phyloP scores from a whole-genome alignment of 441 rosid species.

The Populus hybrid region DNA sequence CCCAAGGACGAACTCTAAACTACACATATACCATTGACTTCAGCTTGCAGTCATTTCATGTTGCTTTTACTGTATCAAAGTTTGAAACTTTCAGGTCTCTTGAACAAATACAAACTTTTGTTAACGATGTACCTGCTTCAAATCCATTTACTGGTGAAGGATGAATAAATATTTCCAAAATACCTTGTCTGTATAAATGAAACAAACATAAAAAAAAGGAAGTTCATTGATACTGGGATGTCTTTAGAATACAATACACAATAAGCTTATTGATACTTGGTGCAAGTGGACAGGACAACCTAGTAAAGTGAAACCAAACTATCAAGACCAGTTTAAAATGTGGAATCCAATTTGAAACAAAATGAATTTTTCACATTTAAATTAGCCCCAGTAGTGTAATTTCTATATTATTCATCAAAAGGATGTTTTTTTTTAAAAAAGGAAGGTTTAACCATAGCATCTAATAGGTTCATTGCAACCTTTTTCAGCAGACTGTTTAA shows the following conservation, averaged over 20 bases:
- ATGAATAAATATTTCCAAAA: not conserved
- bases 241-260: not conserved
- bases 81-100: not conserved
- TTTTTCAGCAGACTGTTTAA: slow-evolving; percentile 59
- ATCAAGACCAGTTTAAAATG: not conserved
- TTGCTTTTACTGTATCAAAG: not conserved
- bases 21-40: not conserved
- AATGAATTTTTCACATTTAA: not conserved
- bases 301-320: not conserved
- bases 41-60: not conserved
- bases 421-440: no score
- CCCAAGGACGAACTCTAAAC: slow-evolving; percentile 71
- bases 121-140: not conserved
- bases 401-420: not conserved
- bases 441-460: slow-evolving; percentile 60
- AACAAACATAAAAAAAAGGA: not conserved
- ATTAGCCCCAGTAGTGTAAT: not conserved
- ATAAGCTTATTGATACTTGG: not conserved
- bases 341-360: not conserved
- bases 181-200: not conserved
- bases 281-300: not conserved
- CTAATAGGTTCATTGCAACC: slow-evolving; percentile 85
- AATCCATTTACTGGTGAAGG: not conserved
- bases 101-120: no score
- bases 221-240: not conserved